Evolutionary conservation across 2,329 filamentous ascomycete species (phyloP), one percentile per base, ranked within the genome.

Genomic region (Aspergillus vadensis): DNA sequence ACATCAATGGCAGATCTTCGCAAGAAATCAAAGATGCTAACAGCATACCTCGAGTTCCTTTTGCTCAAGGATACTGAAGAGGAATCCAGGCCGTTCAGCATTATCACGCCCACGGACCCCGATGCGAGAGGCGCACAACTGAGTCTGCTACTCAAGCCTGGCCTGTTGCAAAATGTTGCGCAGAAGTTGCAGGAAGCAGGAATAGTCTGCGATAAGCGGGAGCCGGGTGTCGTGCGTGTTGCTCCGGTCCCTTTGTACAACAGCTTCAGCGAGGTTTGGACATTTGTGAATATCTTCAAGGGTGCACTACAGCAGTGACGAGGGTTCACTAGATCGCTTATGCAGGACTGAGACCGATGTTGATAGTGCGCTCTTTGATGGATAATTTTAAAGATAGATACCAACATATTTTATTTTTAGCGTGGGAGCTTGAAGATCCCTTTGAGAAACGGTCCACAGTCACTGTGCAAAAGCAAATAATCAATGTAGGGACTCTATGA

Each of bases 191-290:
- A 91, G 67, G 81, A 86, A n/a, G 83, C 84, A 0, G 90, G 89
- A 1, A 88, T 95, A 2, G 84, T 95, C 3, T 88, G 90, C 50
- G 92, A 96, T 71, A 90, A 94, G 82, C 81, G 92, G 59, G 90
- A 90, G 75, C 92, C 92, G 1, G 88, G 91, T 71, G 92, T 96
- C 17, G 88, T 97, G 38, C 82, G 92, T 2, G 87, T 95, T 0
- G 91, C 92, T 1, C 92, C 92, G 1, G 88, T 89, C 51, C 91
- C 92, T 3, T 75, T 96, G 65, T 96, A 96, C 76, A 93, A 93
- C 71, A 87, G 84, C 1, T 96, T 90, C 72, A 82, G 83, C 61
- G 92, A 96, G 71, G 86, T 92, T 3, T 86, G 76, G 76, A 72
- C 69, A 5, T 91, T 91, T 71, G 74, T 75, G 32, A 59, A 72